Conservation (phyloP, 2,329 filamentous ascomycete genomes). For the Hirsutella thompsonii region DNA sequence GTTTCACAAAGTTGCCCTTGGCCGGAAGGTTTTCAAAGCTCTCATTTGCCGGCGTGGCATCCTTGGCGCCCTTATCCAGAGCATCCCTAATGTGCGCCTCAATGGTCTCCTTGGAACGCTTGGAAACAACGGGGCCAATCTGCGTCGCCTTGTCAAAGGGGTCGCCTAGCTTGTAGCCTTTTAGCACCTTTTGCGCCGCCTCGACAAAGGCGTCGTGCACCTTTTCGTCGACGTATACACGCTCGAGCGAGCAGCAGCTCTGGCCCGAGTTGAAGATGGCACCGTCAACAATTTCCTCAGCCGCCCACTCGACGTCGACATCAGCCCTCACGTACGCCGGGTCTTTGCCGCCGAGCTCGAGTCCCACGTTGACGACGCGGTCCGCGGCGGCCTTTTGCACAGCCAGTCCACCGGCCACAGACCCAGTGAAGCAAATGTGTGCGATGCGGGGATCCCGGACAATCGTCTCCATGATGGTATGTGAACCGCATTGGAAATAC, state of each 20-base stretch:
- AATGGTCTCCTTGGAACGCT: conserved; percentile 63
- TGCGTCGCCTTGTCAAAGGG: conserved; percentile 69
- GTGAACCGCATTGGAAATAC: conserved; percentile 81
- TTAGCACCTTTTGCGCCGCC: conserved; percentile 67
- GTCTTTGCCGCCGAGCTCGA: conserved; percentile 92
- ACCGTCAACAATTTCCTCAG: conserved; percentile 88
- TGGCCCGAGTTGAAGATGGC: conserved; percentile 98
- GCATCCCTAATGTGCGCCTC: conserved; percentile 72
- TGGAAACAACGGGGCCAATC: conserved; percentile 79
- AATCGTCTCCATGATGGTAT: conserved; percentile 62
- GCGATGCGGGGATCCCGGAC: conserved; percentile 65
- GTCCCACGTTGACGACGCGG: conserved; percentile 71
- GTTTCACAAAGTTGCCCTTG: conserved; percentile 82
- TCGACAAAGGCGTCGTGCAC: conserved; percentile 75
- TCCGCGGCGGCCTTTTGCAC: conserved; percentile 78
- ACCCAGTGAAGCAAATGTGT: conserved; percentile 87
- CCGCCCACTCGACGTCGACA: conserved; percentile 81
- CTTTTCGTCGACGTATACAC: conserved; percentile 78
- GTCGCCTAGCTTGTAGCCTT: conserved; percentile 77
- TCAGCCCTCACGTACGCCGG: conserved; percentile 80
- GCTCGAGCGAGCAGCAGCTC: conserved; percentile 87
- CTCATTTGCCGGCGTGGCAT: conserved; percentile 71
- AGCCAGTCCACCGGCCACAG: conserved; percentile 73
- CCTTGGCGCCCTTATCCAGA: conserved; percentile 67
- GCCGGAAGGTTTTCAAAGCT: conserved; percentile 59